A percentile compares a stretch with the other conserved stretches of the same genome.
phyloP scores from a whole-genome alignment of 306 rosid genomes.

The Macrotyloma uniflorum region DNA sequence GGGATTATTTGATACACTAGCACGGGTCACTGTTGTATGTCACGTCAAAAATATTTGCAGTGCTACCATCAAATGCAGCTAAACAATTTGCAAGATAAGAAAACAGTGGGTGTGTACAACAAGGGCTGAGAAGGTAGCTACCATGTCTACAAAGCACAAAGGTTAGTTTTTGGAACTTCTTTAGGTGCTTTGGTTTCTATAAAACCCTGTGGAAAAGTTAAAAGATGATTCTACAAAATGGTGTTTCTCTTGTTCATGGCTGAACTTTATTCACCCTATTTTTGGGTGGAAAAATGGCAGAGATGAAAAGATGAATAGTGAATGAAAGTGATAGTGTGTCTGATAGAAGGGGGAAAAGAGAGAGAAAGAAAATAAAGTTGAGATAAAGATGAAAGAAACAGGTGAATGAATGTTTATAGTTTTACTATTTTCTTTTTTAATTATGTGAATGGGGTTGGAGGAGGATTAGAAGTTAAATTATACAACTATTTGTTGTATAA shows the following conservation, averaged over 20 bases:
- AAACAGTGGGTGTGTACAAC: background rate
- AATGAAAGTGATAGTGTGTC: too few relatives aligned
- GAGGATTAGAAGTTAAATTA: too few relatives aligned
- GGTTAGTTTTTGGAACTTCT: background rate
- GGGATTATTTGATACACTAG: constrained; percentile 49
- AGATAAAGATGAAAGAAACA: too few relatives aligned
- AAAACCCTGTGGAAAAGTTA: background rate
- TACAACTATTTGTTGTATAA: too few relatives aligned
- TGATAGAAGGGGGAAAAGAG: too few relatives aligned
- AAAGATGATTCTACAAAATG: background rate
- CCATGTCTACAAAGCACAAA: background rate
- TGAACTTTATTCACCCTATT: background rate
- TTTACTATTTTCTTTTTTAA: too few relatives aligned
- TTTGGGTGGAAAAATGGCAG: too few relatives aligned
- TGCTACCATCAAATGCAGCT: background rate
- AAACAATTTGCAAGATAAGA: background rate
- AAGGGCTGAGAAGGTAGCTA: background rate
- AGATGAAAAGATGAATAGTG: too few relatives aligned
- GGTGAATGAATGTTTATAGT: too few relatives aligned
- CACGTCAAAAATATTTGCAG: background rate
- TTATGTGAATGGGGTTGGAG: too few relatives aligned
- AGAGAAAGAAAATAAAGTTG: too few relatives aligned
- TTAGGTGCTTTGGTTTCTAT: background rate
- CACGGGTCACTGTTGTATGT: constrained; percentile 51
- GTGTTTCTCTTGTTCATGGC: background rate